Evolutionary conservation across 331 rosid species (phyloP), one percentile per base, ranked within the genome.

Genomic region (Quercus phellos): DNA sequence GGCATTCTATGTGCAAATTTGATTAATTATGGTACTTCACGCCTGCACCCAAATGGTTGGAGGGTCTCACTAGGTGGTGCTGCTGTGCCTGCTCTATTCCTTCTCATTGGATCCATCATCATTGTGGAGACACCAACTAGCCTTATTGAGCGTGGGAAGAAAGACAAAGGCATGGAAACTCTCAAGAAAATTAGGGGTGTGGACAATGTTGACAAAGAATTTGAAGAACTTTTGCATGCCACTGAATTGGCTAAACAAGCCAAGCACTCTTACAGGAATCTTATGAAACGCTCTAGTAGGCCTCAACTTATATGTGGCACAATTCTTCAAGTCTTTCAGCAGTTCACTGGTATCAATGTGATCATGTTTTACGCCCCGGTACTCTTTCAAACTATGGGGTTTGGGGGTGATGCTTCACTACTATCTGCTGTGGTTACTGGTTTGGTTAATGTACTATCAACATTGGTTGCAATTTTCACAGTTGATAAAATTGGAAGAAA

Each of bases 11-110:
- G 46, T 2, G 88, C 83, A 14, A 81, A 85, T 11, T 5, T 84
- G 0, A 58, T 84, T 43, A 84, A 85, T 32, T 84, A 77, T n/a
- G 72, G 68, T 10, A 85, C 85, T 9, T 42, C 83, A 2, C 60
- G 61, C 6, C 51, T 85, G 68, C 76, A 74, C 19, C 82, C 70
- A 19, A 4, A 60, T 11, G 88, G 88, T 0, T 84, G 88, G 85
- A 84, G 88, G 32, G 11, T 81, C 13, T 84, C 88, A 9, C 30
- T 84, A 0, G 88, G 85, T 21, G 78, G 72, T 5, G 88, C 88
- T 6, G 80, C 69, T 0, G 42, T 84, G 5, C 85, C 80, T 0
- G 85, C 81, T 4, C 4, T 74, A 2, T 2, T 81, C 0, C 79
- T 85, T 34, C 38, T 83, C 5, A 0, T 85, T 1, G 88, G 85